These are phyloP conservation scores for Cordyceps farinosa DNA, from an alignment of 2,329 filamentous ascomycete species.

Conservation along the genomic window DNA sequence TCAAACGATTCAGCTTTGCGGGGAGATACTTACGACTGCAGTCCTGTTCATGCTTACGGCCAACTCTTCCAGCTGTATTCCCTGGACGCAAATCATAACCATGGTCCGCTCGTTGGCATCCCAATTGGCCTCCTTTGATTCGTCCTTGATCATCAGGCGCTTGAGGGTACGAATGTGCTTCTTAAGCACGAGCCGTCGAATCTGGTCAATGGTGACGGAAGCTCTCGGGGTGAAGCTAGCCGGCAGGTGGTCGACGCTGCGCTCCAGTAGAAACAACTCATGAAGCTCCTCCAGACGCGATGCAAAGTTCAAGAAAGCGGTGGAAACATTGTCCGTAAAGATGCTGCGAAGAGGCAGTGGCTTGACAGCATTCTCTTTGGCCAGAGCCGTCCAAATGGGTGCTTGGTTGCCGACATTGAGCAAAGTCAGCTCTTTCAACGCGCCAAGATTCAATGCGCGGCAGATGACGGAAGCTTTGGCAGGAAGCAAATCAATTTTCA, in stretches of 20 bases:
- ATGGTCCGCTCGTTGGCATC: constrained; percentile 54
- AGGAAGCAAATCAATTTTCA: constrained; percentile 58
- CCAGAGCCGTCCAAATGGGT: constrained; percentile 55
- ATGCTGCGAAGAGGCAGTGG: constrained; percentile 55
- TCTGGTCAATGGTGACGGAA: constrained; percentile 52
- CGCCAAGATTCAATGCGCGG: constrained; percentile 53
- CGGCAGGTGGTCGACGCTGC: constrained; percentile 47
- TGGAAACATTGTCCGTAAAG: constrained; percentile 60
- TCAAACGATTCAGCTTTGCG: no score
- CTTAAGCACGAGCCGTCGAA: constrained; percentile 53
- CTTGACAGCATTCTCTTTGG: constrained; percentile 49
- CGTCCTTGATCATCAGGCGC: constrained; percentile 59
- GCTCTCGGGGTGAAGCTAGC: constrained; percentile 52
- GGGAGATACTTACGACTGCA: constrained; percentile 47
- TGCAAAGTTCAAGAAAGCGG: constrained; percentile 51
- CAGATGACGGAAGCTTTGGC: constrained; percentile 56
- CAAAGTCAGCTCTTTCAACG: constrained; percentile 55
- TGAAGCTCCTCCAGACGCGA: constrained; percentile 50
- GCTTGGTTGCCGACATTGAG: constrained; percentile 62
- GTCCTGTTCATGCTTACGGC: constrained; percentile 52
- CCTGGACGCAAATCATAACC: constrained; percentile 50
- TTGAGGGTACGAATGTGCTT: constrained; percentile 54
- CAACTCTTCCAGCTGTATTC: constrained; percentile 51
- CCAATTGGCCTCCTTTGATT: constrained; percentile 48
- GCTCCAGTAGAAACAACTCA: constrained; percentile 59